phyloP scores from a whole-genome alignment of 805 yeast species.

The Zygoascus tannicola region DNA sequence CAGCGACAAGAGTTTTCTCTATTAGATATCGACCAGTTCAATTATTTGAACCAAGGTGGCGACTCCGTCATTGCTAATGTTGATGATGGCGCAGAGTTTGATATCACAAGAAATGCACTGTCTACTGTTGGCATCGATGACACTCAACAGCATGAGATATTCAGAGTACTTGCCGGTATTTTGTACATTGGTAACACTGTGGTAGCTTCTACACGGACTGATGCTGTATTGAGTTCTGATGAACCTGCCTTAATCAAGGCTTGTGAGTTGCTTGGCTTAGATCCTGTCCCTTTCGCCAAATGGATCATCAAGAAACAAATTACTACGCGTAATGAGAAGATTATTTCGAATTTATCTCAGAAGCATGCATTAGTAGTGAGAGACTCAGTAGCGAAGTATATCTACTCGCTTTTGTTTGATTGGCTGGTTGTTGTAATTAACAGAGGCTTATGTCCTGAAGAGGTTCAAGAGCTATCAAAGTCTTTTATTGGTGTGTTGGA shows the following conservation, averaged over 20 bases:
- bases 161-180: slow-evolving; percentile 75
- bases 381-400: slow-evolving; percentile 93
- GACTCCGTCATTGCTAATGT: slow-evolving; percentile 57
- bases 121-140: slow-evolving; percentile 63
- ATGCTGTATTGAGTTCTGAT: slow-evolving; percentile 72
- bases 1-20: slow-evolving; percentile 53
- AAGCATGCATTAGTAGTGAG: slow-evolving; percentile 84
- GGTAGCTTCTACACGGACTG: slow-evolving; percentile 72
- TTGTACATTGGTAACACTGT: slow-evolving; percentile 90
- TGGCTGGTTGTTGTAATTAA: slow-evolving; percentile 89
- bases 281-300: slow-evolving; percentile 63
- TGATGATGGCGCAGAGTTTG: slow-evolving; percentile 74
- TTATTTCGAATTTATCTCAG: slow-evolving; percentile 70
- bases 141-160: slow-evolving; percentile 55
- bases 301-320: slow-evolving; percentile 93
- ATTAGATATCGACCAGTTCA: slow-evolving; percentile 55
- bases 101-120: slow-evolving; percentile 67
- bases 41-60: slow-evolving; percentile 87
- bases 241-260: slow-evolving; percentile 80
- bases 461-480: slow-evolving; percentile 46
- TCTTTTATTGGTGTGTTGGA: slow-evolving; percentile 93
- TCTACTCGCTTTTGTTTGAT: slow-evolving; percentile 86
- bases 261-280: slow-evolving; percentile 74
- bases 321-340: slow-evolving; percentile 84
- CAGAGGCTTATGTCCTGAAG: slow-evolving; percentile 69